phyloP scores from a whole-genome alignment of 2,329 filamentous ascomycete genomes.

The Clonostachys byssicola region DNA sequence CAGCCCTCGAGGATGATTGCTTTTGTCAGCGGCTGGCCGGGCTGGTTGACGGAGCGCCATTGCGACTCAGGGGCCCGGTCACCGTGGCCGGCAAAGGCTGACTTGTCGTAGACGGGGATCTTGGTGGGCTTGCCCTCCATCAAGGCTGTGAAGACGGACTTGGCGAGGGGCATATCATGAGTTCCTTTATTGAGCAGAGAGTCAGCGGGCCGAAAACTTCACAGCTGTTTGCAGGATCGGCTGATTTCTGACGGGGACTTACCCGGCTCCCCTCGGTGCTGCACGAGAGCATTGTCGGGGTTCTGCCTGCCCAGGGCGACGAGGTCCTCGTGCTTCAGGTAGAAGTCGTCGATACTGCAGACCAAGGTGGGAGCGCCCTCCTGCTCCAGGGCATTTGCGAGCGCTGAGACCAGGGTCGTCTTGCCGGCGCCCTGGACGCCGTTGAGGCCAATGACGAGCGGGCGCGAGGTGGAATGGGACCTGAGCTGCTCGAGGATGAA shows the following conservation, averaged over 20 bases:
- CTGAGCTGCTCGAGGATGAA: constrained; percentile 64
- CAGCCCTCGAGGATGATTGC: constrained; percentile 86
- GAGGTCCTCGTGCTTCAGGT: constrained; percentile 70
- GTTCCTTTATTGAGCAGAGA: constrained; percentile 31
- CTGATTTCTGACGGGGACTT: constrained; percentile 3
- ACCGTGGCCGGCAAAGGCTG: constrained; percentile 68
- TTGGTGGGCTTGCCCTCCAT: constrained; percentile 45
- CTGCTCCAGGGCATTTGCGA: constrained; percentile 57
- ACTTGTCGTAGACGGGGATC: constrained; percentile 81
- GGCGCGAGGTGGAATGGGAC: constrained; percentile 44
- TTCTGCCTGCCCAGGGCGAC: constrained; percentile 58
- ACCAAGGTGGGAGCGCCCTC: constrained; percentile 62
- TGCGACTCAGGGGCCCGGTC: constrained; percentile 61
- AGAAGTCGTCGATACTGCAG: constrained; percentile 86
- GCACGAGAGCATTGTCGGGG: constrained; percentile 69
- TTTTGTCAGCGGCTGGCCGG: constrained; percentile 41
- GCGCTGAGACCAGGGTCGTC: constrained; percentile 73
- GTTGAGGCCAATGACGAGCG: constrained; percentile 82
- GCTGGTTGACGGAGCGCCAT: constrained; percentile 57
- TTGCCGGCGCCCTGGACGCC: constrained; percentile 92
- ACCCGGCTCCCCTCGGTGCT: constrained; percentile 79
- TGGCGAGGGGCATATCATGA: constrained; percentile 68
- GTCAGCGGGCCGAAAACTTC: too few species aligned
- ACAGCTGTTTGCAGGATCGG: too few species aligned
- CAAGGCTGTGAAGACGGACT: constrained; percentile 56